Evolutionary conservation across 2,329 filamentous ascomycete species (phyloP).

Genomic region (Pseudogymnoascus sp.): DNA sequence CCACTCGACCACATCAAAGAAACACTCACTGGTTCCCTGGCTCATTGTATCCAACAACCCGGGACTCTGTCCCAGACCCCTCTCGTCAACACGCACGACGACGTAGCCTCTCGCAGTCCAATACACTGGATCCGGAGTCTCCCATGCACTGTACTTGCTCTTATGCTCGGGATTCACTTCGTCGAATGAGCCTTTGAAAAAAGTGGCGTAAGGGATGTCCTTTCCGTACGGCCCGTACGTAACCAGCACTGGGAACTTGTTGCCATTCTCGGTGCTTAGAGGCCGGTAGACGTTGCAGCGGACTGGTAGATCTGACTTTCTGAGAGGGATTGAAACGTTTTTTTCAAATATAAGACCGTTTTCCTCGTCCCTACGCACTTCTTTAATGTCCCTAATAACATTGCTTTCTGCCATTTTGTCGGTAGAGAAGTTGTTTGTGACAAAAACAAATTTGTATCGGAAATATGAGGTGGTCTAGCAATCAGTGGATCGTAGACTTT

Average conservation of each 20-base stretch:
- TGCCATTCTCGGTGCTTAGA: not conserved
- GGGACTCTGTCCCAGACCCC: slow-evolving; percentile 18
- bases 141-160: slow-evolving; percentile 31
- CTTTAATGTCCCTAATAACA: slow-evolving; percentile 13
- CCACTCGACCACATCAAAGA: slow-evolving; percentile 41
- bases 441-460: not conserved
- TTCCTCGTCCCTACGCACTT: slow-evolving; percentile 12
- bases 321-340: not conserved
- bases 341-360: not conserved
- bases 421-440: not conserved
- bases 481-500: not conserved
- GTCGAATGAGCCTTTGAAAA: slow-evolving; percentile 39
- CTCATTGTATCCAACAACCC: slow-evolving; percentile 44
- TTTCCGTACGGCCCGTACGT: slow-evolving; percentile 71
- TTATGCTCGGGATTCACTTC: slow-evolving; percentile 32
- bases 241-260: slow-evolving; percentile 35
- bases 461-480: not conserved
- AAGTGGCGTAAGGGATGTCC: slow-evolving; percentile 55
- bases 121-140: slow-evolving; percentile 31
- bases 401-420: slow-evolving; percentile 6
- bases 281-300: not conserved
- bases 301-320: not conserved
- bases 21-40: slow-evolving; percentile 38
- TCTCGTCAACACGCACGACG: slow-evolving; percentile 37
- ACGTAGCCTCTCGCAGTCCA: slow-evolving; percentile 32